Evolutionary conservation across 2,329 filamentous ascomycete species (phyloP).

Genomic region (Neurospora crassa): DNA sequence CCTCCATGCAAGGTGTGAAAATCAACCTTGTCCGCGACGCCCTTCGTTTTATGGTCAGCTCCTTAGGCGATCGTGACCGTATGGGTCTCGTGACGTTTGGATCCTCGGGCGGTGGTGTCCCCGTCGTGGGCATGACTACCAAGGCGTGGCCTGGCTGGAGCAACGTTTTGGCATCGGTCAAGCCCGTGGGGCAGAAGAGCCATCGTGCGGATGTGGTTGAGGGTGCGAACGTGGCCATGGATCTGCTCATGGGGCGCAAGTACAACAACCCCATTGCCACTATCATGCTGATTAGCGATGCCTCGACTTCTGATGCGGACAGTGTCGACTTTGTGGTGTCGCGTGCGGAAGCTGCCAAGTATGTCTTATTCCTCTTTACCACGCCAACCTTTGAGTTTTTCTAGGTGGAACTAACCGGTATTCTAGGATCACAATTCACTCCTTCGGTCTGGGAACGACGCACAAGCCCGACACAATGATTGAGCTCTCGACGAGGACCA

Average conservation of each 20-base stretch:
- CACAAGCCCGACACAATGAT: conserved; percentile 99
- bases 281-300: conserved; percentile 95
- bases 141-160: conserved; percentile 91
- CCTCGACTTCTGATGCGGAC: conserved; percentile 85
- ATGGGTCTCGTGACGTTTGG: conserved; percentile 98
- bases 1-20: conserved; percentile 98
- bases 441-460: conserved; percentile 89
- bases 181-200: conserved; percentile 92
- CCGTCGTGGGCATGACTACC: conserved; percentile 95
- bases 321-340: conserved; percentile 98
- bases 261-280: conserved; percentile 91
- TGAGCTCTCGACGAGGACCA: conserved; percentile 87
- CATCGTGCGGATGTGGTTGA: conserved; percentile 94
- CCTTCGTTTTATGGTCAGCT: conserved; percentile 82
- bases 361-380: conserved; percentile 28
- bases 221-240: conserved; percentile 96
- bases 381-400: not conserved
- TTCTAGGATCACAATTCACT: conserved; percentile 82
- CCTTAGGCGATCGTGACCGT: conserved; percentile 82
- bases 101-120: conserved; percentile 84
- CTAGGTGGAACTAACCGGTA: conserved; percentile 17
- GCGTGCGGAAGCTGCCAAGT: conserved; percentile 92
- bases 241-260: conserved; percentile 94
- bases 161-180: conserved; percentile 76
- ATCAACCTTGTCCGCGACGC: conserved; percentile 90